Percentiles rank a stretch among this genome's conserved stretches.
Conservation (phyloP, 139 green algal genomes). For the Chlamydomonas incerta region DNA sequence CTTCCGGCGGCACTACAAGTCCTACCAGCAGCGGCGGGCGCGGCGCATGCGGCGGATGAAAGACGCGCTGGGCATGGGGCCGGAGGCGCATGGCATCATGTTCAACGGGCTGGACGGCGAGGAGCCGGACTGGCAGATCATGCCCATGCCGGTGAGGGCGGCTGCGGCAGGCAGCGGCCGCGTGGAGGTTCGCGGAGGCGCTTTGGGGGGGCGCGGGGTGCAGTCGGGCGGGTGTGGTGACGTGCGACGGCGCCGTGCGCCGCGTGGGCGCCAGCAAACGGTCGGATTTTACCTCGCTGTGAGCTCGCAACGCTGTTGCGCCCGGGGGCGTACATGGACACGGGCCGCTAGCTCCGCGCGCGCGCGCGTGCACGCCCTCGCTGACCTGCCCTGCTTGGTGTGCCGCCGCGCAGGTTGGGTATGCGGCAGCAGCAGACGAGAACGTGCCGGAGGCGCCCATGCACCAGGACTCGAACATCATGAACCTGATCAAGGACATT, state of each 20-base stretch:
- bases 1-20: slow-evolving; percentile 33
- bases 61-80: slow-evolving; percentile 31
- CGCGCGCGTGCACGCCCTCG: no score
- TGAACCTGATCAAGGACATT: slow-evolving; percentile 37
- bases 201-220: no score
- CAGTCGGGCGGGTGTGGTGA: no score
- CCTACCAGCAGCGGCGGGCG: slow-evolving; percentile 27
- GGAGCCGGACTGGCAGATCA: slow-evolving; percentile 41
- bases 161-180: no score
- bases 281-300: no score
- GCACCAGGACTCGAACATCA: slow-evolving; percentile 18
- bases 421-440: not conserved
- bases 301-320: no score
- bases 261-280: no score
- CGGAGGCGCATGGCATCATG: slow-evolving; percentile 22
- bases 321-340: no score
- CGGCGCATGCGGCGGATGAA: slow-evolving; percentile 30
- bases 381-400: no score
- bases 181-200: no score
- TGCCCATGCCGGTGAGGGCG: not conserved
- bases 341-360: no score
- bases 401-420: slow-evolving; percentile 14
- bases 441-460: not conserved
- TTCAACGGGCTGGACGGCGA: slow-evolving; percentile 38
- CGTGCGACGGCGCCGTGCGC: no score